Conservation (phyloP, 371 early-diverging fungal genomes). For the Batkoa obscura region DNA sequence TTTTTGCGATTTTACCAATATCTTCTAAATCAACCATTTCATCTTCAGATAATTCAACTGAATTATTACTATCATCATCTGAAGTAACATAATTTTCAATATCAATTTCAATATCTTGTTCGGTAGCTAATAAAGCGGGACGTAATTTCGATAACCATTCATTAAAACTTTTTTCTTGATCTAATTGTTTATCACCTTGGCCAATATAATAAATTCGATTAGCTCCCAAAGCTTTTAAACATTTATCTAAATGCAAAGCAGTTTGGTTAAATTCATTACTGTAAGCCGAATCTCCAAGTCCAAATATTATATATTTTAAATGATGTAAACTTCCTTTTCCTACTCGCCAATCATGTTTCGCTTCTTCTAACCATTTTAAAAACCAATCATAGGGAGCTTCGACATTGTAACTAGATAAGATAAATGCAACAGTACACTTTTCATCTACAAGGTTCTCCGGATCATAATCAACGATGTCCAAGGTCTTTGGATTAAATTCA, state of each 20-base stretch:
- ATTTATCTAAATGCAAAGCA: constrained; percentile 37
- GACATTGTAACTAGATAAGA: constrained; percentile 49
- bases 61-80: constrained; percentile 15
- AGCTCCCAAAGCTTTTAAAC: constrained; percentile 43
- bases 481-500: constrained; percentile 8
- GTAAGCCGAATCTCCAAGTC: constrained; percentile 54
- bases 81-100: constrained; percentile 6
- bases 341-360: constrained; percentile 45
- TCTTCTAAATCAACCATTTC: constrained; percentile 62
- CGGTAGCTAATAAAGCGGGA: constrained; percentile 24
- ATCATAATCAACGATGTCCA: constrained; percentile 47
- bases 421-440: constrained; percentile 34
- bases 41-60: constrained; percentile 16
- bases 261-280: constrained; percentile 39
- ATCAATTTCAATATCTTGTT: constrained; percentile 3
- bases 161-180: constrained; percentile 31
- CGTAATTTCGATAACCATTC: constrained; percentile 28
- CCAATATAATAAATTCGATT: constrained; percentile 41
- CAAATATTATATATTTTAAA: constrained; percentile 49
- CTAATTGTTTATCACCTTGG: constrained; percentile 42
- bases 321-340: constrained; percentile 30
- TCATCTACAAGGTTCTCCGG: constrained; percentile 44
- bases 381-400: constrained; percentile 58
- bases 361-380: constrained; percentile 44
- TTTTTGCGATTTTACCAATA: constrained; percentile 41